These are phyloP conservation scores for Favolaschia claudopus DNA, from an alignment of 768 basidiomycete genomes.

Conservation along the genomic window DNA sequence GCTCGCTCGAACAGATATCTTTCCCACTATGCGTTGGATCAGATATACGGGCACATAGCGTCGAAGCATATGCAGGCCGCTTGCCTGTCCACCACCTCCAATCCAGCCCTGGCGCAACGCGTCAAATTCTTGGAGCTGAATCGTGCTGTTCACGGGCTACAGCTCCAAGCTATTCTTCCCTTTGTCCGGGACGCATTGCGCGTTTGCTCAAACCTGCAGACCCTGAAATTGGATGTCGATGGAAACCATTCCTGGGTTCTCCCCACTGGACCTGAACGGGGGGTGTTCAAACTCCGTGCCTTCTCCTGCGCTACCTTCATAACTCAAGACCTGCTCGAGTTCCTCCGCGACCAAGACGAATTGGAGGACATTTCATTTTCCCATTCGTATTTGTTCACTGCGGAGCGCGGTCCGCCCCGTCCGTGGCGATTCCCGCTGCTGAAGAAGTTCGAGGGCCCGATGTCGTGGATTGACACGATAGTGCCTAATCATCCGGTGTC, in stretches of 20 bases:
- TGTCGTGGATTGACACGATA: constrained; percentile 16
- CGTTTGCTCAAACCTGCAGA: constrained; percentile 7
- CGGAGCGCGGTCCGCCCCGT: neutral
- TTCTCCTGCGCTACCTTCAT: constrained; percentile 10
- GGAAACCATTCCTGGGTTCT: constrained; percentile 9
- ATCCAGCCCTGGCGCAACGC: constrained; percentile 13
- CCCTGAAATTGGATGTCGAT: constrained; percentile 10
- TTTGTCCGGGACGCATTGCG: constrained; percentile 4
- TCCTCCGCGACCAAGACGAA: constrained; percentile 13
- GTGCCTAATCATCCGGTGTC: constrained; percentile 5
- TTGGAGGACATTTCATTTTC: constrained; percentile 16
- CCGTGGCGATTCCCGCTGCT: constrained; percentile 12
- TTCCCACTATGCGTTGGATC: constrained; percentile 11
- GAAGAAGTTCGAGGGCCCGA: constrained; percentile 4
- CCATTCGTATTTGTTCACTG: neutral
- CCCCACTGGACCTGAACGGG: neutral
- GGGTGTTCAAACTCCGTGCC: constrained; percentile 13
- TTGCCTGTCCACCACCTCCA: constrained; percentile 8
- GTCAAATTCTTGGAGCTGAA: constrained; percentile 9
- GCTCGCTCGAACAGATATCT: constrained; percentile 15
- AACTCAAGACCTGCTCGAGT: constrained; percentile 3
- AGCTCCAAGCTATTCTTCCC: constrained; percentile 3
- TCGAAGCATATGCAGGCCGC: constrained; percentile 3
- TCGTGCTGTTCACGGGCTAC: neutral
- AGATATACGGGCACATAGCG: constrained; percentile 6